phyloP scores from a whole-genome alignment of 208 protist genomes.

The Crithidia thermophila region DNA sequence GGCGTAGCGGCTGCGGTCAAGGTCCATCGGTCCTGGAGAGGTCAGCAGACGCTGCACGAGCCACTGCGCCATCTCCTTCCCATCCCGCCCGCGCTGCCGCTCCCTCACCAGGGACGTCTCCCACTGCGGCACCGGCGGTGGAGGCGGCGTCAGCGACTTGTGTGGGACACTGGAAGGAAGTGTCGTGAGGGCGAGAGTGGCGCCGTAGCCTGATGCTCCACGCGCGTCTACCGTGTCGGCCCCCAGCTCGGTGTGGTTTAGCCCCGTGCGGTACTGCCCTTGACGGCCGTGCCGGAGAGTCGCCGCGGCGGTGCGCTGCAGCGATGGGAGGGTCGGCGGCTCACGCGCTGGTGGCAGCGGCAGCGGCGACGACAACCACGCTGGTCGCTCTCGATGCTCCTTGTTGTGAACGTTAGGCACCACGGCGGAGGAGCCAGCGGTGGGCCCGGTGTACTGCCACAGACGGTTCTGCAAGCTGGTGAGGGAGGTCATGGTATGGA shows the following conservation, averaged over 20 bases:
- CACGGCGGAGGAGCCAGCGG: not conserved
- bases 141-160: too few species aligned
- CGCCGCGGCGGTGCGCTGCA: not conserved
- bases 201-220: not conserved
- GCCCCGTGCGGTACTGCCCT: conserved; percentile 11
- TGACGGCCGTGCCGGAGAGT: not conserved
- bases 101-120: conserved; percentile 9
- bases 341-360: conserved; percentile 5
- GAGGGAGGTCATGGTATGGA: not conserved
- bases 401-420: not conserved
- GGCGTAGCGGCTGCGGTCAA: not conserved
- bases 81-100: conserved; percentile 10
- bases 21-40: not conserved
- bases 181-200: too few species aligned
- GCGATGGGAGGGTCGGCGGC: not conserved
- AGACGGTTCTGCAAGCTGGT: conserved; percentile 15
- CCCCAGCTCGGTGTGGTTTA: too few species aligned
- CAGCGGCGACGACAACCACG: not conserved
- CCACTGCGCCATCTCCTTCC: conserved; percentile 20
- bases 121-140: conserved; percentile 21
- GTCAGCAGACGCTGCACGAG: conserved; percentile 18
- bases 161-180: too few species aligned
- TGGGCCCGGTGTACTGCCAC: conserved; percentile 18
- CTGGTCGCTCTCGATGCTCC: too few species aligned
- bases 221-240: too few species aligned